Conservation (phyloP, 2,329 filamentous ascomycete genomes). For the Beauveria medogensis region DNA sequence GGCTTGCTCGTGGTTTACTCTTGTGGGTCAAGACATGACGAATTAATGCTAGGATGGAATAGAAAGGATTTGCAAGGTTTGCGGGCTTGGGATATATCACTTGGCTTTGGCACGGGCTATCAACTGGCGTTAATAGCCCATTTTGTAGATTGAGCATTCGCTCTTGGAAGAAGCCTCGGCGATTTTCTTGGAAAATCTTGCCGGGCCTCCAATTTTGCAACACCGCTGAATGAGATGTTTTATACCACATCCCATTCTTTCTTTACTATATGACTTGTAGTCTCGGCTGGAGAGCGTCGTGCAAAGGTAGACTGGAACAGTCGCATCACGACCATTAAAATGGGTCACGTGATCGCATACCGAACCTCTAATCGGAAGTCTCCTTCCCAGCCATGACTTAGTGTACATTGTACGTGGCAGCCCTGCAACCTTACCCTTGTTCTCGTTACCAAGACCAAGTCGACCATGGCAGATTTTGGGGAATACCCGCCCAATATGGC, state of each 20-base stretch:
- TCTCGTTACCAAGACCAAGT: neutral
- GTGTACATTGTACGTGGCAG: neutral
- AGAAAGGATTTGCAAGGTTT: conserved; percentile 18
- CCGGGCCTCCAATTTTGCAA: neutral
- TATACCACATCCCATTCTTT: neutral
- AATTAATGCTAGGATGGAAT: conserved; percentile 14
- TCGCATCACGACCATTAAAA: neutral
- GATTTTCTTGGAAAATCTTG: neutral
- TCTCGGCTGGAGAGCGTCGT: neutral
- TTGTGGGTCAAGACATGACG: conserved; percentile 8
- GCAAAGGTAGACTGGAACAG: neutral
- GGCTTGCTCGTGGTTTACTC: neutral
- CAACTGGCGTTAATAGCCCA: conserved; percentile 22
- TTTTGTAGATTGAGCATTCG: conserved; percentile 15
- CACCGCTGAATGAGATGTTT: conserved; percentile 3
- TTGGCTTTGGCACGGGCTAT: conserved; percentile 17
- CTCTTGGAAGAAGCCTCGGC: conserved; percentile 1
- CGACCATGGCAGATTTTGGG: conserved; percentile 50
- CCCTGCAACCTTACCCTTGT: neutral
- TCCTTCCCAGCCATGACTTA: neutral
- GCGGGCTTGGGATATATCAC: conserved; percentile 21
- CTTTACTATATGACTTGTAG: neutral
- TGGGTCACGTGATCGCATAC: conserved; percentile 8
- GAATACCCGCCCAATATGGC: conserved; percentile 60
- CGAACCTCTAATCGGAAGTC: neutral